Percentiles rank a stretch among this genome's conserved stretches.
These are phyloP conservation scores for Moesziomyces parantarcticus DNA, from an alignment of 1,284 basidiomycete species.

Conservation along the genomic window DNA sequence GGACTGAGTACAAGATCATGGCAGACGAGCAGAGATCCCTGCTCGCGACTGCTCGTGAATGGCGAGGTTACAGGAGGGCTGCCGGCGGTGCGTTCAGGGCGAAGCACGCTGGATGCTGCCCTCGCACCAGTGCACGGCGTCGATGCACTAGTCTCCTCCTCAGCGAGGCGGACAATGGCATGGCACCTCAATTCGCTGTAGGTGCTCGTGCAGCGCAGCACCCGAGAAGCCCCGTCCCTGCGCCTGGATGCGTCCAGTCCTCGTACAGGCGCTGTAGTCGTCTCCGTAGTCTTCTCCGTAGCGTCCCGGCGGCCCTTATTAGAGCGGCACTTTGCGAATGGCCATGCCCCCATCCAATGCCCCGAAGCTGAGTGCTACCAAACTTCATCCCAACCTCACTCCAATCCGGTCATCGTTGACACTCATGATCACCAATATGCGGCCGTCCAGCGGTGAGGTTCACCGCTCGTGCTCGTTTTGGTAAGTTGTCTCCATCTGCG, in stretches of 20 bases:
- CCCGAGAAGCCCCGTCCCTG: background rate
- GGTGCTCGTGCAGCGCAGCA: no score
- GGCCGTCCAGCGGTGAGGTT: background rate
- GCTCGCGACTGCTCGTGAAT: no score
- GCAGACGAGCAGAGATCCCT: no score
- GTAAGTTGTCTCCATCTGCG: conserved; percentile 2
- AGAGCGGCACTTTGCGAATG: background rate
- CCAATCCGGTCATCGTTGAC: no score
- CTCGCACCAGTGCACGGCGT: no score
- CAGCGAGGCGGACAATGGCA: no score
- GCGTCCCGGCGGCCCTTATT: background rate
- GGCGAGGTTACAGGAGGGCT: no score
- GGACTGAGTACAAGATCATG: no score
- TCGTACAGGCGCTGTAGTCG: no score
- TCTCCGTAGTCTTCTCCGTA: background rate
- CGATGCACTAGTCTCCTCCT: no score
- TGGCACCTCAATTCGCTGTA: background rate
- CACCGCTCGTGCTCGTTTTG: conserved; percentile 11
- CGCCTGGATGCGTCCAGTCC: conserved; percentile 5
- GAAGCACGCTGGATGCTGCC: no score
- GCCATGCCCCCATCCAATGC: background rate
- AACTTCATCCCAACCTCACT: background rate
- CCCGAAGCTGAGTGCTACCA: background rate
- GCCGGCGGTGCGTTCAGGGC: no score
- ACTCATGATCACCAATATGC: background rate